Conservation (phyloP, 441 rosid species). For the Bruguiera hainesii region DNA sequence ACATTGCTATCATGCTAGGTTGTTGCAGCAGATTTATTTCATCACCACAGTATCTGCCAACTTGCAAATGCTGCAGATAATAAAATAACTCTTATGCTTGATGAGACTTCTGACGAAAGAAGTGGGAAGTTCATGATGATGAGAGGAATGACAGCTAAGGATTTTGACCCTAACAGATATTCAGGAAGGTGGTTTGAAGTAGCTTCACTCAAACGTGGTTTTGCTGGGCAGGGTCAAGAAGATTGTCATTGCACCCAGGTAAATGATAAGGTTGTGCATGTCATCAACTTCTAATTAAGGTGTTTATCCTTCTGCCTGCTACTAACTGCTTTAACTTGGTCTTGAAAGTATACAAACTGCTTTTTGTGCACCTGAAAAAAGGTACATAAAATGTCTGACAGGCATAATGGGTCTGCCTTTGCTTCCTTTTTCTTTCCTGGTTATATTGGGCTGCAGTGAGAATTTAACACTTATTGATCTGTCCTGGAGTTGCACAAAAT, state of each 20-base stretch:
- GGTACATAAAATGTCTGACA: neutral
- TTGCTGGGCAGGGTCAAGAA: constrained; percentile 96
- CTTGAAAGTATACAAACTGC: no score
- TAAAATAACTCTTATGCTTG: constrained; percentile 51
- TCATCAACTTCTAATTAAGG: neutral
- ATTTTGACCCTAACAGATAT: constrained; percentile 81
- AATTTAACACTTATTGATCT: neutral
- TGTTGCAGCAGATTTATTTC: constrained; percentile 43
- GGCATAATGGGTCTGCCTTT: neutral
- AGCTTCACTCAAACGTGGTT: constrained; percentile 90
- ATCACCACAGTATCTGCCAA: constrained; percentile 45
- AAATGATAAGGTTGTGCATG: constrained; percentile 11
- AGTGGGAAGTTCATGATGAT: constrained; percentile 68
- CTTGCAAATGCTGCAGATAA: constrained; percentile 46
- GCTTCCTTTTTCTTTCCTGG: neutral
- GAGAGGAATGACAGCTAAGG: constrained; percentile 83
- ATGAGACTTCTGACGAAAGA: constrained; percentile 41
- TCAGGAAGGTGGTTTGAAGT: constrained; percentile 97
- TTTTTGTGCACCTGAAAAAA: no score
- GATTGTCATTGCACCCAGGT: constrained; percentile 98
- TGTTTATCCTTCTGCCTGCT: neutral
- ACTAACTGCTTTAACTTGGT: neutral
- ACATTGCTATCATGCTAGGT: constrained; percentile 37
- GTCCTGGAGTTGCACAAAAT: neutral
- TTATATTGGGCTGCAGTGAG: neutral